A percentile compares a stretch with the other conserved stretches of the same genome.
phyloP scores from a whole-genome alignment of 2,329 filamentous ascomycete species.

The Periconia sp. region DNA sequence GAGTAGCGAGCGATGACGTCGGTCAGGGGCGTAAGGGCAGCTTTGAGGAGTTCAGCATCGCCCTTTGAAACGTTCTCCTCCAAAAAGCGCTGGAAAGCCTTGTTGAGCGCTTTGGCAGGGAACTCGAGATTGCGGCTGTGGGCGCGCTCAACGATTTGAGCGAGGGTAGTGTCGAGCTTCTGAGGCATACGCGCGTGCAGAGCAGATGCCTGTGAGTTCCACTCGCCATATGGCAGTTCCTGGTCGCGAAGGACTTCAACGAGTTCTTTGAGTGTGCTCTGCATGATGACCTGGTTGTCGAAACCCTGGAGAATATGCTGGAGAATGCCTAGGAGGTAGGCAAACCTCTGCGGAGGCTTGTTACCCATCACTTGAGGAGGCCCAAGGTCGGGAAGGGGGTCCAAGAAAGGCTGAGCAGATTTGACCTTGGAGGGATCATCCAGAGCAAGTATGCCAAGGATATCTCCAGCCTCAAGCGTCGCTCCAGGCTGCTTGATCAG shows the following conservation, averaged over 20 bases:
- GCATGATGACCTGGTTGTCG: constrained; percentile 98
- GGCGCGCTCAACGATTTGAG: constrained; percentile 82
- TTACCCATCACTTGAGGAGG: constrained; percentile 82
- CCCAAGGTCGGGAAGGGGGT: constrained; percentile 84
- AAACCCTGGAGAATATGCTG: constrained; percentile 89
- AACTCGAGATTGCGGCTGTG: constrained; percentile 81
- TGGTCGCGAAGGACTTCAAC: constrained; percentile 87
- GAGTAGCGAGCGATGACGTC: constrained; percentile 77
- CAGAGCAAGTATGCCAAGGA: constrained; percentile 92
- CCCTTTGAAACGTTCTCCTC: constrained; percentile 76
- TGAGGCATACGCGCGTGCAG: constrained; percentile 97
- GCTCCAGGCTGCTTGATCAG: constrained; percentile 98
- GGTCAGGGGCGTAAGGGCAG: constrained; percentile 72
- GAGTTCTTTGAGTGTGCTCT: constrained; percentile 78
- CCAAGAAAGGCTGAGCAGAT: constrained; percentile 91
- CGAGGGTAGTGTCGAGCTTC: constrained; percentile 81
- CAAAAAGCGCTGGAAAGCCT: constrained; percentile 83
- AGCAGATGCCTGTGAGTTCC: constrained; percentile 92
- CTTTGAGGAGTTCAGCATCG: constrained; percentile 74
- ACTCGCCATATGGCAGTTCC: constrained; percentile 93
- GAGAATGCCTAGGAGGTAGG: constrained; percentile 74
- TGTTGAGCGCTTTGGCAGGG: constrained; percentile 82
- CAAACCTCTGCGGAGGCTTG: constrained; percentile 89
- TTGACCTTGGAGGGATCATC: constrained; percentile 97
- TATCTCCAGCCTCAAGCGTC: constrained; percentile 96